phyloP scores from a whole-genome alignment of 352 stramenopile genomes.

The Globisporangium megalacanthum region DNA sequence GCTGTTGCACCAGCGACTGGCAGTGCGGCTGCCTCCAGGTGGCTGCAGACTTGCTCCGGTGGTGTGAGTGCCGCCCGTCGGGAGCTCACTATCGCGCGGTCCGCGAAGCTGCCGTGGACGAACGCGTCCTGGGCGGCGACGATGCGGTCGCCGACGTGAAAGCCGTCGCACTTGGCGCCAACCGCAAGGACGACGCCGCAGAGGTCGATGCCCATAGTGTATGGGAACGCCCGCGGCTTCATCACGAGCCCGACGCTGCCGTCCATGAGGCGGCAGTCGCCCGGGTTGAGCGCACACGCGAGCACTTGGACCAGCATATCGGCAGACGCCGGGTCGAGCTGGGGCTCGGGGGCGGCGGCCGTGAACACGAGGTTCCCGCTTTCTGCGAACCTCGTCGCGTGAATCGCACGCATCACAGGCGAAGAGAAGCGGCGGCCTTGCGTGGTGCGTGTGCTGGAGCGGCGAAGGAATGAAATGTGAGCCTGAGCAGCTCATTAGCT shows the following conservation, averaged over 20 bases:
- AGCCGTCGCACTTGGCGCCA: constrained; percentile 14
- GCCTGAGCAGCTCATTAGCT: no score
- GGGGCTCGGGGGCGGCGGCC: constrained; percentile 13
- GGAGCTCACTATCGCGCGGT: constrained; percentile 26
- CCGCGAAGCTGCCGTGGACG: constrained; percentile 23
- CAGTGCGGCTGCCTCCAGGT: constrained; percentile 23
- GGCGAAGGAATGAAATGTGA: background rate
- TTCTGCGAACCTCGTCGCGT: constrained; percentile 27
- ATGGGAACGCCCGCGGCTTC: constrained; percentile 33
- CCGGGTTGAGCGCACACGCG: constrained; percentile 28
- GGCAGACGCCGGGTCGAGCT: constrained; percentile 12
- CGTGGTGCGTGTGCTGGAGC: background rate
- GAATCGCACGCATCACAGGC: constrained; percentile 26
- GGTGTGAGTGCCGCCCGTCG: constrained; percentile 18
- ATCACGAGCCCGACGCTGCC: constrained; percentile 33
- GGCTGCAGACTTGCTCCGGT: constrained; percentile 5
- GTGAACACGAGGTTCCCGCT: constrained; percentile 23
- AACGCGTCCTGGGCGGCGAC: constrained; percentile 19
- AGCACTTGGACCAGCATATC: constrained; percentile 27
- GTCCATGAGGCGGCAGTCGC: constrained; percentile 28
- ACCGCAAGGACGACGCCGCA: constrained; percentile 35
- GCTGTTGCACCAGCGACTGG: constrained; percentile 26
- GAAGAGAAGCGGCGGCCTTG: background rate
- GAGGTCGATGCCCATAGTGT: constrained; percentile 34
- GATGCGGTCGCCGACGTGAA: constrained; percentile 30